A percentile compares a stretch with the other conserved stretches of the same genome.
Evolutionary conservation across 495 filamentous ascomycete genomes (phyloP).

Genomic region (Chaetomium fimeti): DNA sequence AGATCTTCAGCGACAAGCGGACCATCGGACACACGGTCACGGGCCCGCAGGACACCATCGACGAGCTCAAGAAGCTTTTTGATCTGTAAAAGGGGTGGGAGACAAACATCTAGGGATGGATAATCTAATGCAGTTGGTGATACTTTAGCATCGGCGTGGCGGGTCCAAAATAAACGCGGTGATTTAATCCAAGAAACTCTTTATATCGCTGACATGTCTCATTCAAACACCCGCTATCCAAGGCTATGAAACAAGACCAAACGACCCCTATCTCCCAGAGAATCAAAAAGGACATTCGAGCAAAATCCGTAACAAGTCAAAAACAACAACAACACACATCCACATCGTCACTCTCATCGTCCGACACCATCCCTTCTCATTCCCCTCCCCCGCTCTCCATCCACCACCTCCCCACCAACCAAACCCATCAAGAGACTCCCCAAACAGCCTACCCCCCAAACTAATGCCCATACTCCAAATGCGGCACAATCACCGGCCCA

Average conservation of each 20-base stretch:
- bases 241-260: constrained; percentile 15
- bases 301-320: background rate
- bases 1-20: constrained; percentile 80
- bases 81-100: constrained; percentile 40
- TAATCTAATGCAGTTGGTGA: background rate
- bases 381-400: background rate
- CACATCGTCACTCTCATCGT: background rate
- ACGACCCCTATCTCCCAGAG: constrained; percentile 7
- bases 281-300: background rate
- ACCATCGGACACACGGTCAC: constrained; percentile 82
- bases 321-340: background rate
- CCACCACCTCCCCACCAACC: background rate
- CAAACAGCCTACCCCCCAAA: background rate
- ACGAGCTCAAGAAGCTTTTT: constrained; percentile 75
- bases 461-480: constrained; percentile 75
- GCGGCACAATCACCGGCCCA: constrained; percentile 92
- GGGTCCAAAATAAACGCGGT: background rate
- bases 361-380: background rate
- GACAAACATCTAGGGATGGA: background rate
- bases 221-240: constrained; percentile 12
- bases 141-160: background rate
- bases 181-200: background rate
- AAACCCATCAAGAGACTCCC: too few relatives aligned
- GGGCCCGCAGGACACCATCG: constrained; percentile 76
- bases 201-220: background rate